These are phyloP conservation scores for Rhododendron henanense DNA, from an alignment of 148 eudicot genomes.

Conservation along the genomic window DNA sequence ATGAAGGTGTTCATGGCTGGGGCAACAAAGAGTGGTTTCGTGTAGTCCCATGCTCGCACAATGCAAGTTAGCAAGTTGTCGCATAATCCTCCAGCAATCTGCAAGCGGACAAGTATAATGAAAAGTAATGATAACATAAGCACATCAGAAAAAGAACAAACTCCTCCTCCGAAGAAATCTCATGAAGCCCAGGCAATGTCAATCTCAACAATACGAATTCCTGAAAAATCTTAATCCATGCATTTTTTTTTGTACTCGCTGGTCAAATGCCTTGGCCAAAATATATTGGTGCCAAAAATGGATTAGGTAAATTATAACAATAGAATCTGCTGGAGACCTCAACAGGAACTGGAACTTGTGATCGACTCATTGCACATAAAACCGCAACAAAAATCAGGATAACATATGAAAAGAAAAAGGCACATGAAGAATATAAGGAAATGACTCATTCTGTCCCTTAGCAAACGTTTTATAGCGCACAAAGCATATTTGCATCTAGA, in stretches of 20 bases:
- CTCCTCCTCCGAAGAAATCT: not conserved
- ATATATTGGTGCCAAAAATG: not conserved
- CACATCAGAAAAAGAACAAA: not conserved
- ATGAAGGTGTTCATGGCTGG: constrained; percentile 95
- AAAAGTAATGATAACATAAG: not conserved
- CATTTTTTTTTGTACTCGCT: not conserved
- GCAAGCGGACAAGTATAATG: not conserved
- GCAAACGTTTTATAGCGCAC: not conserved
- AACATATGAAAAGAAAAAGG: not conserved
- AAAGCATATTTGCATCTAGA: not conserved
- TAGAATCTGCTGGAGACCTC: not conserved
- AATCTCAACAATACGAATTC: not conserved
- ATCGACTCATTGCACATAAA: not conserved
- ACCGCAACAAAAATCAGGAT: not conserved
- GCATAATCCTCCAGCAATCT: constrained; percentile 95
- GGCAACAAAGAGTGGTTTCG: constrained; percentile 80
- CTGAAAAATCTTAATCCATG: not conserved
- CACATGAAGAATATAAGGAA: not conserved
- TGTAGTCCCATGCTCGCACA: constrained; percentile 95
- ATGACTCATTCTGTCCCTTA: not conserved
- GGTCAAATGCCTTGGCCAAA: not conserved
- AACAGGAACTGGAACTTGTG: not conserved
- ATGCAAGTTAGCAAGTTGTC: constrained; percentile 88
- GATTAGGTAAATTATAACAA: not conserved
- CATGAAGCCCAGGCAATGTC: not conserved